phyloP scores from a whole-genome alignment of 2,329 filamentous ascomycete species.

The Hymenoscyphus fraxineus region DNA sequence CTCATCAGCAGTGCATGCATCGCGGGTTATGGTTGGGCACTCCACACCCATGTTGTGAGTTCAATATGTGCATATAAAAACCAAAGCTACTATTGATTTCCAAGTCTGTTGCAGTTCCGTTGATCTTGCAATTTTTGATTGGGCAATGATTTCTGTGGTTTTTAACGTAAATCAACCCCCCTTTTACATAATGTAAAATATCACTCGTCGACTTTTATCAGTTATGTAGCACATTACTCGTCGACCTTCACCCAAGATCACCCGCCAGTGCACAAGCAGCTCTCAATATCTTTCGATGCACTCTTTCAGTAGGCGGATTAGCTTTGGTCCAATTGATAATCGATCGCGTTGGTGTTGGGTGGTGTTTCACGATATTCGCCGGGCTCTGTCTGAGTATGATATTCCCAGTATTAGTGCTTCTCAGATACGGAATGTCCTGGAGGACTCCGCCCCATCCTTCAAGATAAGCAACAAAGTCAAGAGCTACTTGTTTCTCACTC shows the following conservation, averaged over 20 bases:
- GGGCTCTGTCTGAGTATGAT: not conserved
- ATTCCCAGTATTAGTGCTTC: not conserved
- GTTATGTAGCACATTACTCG: conserved; percentile 12
- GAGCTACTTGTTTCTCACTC: too few relatives aligned
- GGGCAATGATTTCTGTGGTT: conserved; percentile 2
- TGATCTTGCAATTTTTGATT: conserved; percentile 15
- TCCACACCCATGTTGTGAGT: conserved; percentile 8
- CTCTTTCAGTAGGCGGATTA: conserved; percentile 8
- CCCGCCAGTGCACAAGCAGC: conserved; percentile 12
- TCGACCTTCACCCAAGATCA: conserved; percentile 11
- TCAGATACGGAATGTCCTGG: conserved; percentile 14
- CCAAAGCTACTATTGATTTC: not conserved
- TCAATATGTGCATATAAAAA: not conserved
- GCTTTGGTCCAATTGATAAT: conserved; percentile 13
- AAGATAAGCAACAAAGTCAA: too few relatives aligned
- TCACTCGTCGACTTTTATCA: not conserved
- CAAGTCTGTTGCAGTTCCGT: conserved; percentile 12
- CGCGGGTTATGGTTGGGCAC: conserved; percentile 14
- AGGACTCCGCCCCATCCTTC: not conserved
- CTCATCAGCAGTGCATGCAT: conserved; percentile 2
- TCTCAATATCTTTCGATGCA: conserved; percentile 10
- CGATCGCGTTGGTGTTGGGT: conserved; percentile 15
- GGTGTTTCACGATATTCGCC: conserved; percentile 18
- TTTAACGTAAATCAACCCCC: conserved; percentile 9
- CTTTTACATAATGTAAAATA: not conserved